Evolutionary conservation across 495 filamentous ascomycete species (phyloP), one percentile per base, ranked within the genome.

Genomic region (Neurospora intermedia): DNA sequence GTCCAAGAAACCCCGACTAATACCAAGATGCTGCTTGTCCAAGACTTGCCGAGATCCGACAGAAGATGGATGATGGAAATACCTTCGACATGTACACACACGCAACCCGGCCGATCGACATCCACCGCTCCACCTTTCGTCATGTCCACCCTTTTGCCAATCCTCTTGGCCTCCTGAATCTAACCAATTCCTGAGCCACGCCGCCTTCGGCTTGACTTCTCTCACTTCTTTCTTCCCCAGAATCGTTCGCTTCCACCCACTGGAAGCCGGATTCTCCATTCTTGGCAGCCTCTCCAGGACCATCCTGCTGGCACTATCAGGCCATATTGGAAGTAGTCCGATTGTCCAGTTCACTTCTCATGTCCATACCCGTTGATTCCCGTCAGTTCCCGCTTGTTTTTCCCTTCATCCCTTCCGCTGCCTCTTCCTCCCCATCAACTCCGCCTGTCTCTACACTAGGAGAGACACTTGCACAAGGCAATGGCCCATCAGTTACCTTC

Each of bases 401-500:
- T 35, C 31, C 54, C 15, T 35, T 18, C 27, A 9, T 66, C 27
- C 27, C 27, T 66, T 62, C 54, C 54, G 27, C 54, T 62, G 54
- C 54, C 54, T 27, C 54, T 18, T 62, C 9, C 54, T 66, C 54
- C 59, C 43, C 46, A 27, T 40, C 71, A 43, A n/a, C 18, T 39
- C 46, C 7, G 35, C 38, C 35, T 15, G 39, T 41, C 16, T 62
- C 54, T 27, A 38, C 35, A 6, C 45, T 59, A 23, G 46, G 45
- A 69, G 54, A 66, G 35, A 66, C 54, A 35, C 27, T 66, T 43
- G 35, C 69, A 11, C 42, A 27, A 70, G 35, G 43, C 43, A 31
- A 39, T 43, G 38, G 73, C 18, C 70, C 46, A 72, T 35, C 35
- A 74, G 38, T 73, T 74, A 20, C 48, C 72, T 6, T 73, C 73